Percentiles rank a stretch among this genome's conserved stretches.
Evolutionary conservation across 805 yeast genomes (phyloP).

Genomic region (Candida manassasensis): DNA sequence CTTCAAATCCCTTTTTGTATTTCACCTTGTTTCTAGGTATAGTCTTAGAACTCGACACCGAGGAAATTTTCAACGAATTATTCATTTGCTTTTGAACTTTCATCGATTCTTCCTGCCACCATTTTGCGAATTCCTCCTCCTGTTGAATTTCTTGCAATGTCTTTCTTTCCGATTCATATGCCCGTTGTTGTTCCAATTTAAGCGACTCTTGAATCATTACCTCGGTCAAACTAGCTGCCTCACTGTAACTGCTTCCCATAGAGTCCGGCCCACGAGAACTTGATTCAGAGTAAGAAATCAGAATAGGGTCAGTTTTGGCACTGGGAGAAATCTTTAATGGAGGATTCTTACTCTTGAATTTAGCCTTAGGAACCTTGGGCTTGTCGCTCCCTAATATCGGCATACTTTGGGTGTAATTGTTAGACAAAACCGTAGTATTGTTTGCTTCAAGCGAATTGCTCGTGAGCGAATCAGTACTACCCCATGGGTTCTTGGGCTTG

Average conservation of each 20-base stretch:
- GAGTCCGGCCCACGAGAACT: not conserved
- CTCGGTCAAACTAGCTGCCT: conserved; percentile 35
- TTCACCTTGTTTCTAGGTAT: not conserved
- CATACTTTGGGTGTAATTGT: conserved; percentile 1
- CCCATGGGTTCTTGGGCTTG: conserved; percentile 2
- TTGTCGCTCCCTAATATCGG: conserved; percentile 3
- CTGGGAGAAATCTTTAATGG: not conserved
- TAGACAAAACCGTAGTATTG: not conserved
- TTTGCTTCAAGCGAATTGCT: not conserved
- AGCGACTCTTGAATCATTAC: conserved; percentile 45
- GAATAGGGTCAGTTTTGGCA: not conserved
- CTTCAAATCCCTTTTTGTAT: not conserved
- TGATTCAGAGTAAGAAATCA: not conserved
- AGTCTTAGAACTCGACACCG: not conserved
- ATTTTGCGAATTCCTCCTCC: conserved; percentile 77
- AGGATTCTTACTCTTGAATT: not conserved
- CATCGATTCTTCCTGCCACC: conserved; percentile 85
- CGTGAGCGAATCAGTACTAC: not conserved
- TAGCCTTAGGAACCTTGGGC: not conserved
- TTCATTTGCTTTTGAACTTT: conserved; percentile 47
- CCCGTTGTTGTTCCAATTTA: conserved; percentile 26
- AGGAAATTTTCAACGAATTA: not conserved
- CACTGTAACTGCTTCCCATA: conserved; percentile 1
- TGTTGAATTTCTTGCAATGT: conserved; percentile 68
- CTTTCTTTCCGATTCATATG: conserved; percentile 26